A percentile compares a stretch with the other conserved stretches of the same genome.
These are phyloP conservation scores for Pseudogymnoascus sp. DNA, from an alignment of 2,329 filamentous ascomycete genomes.

Conservation along the genomic window DNA sequence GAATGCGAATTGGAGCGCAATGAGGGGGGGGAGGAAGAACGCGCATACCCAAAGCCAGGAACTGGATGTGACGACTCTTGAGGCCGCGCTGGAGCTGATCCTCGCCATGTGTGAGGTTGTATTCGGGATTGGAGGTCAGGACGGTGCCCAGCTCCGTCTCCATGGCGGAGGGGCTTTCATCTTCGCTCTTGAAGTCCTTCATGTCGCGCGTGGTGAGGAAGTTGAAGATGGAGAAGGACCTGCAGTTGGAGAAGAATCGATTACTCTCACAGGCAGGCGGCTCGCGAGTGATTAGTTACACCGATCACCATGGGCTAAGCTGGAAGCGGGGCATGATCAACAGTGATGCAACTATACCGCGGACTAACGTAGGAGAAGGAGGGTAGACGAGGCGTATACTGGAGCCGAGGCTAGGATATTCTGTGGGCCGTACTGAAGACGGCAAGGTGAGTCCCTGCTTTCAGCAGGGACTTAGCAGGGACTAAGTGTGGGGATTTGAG, in stretches of 20 bases:
- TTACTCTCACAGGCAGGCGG: neutral
- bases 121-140: slow-evolving; percentile 27
- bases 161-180: slow-evolving; percentile 11
- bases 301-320: slow-evolving; percentile 4
- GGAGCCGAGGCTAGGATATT: neutral
- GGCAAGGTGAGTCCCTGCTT: neutral
- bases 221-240: neutral
- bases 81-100: slow-evolving; percentile 47
- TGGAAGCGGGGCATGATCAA: slow-evolving; percentile 1
- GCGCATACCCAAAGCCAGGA: slow-evolving; percentile 46
- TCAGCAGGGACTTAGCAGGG: neutral
- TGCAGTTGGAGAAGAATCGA: neutral
- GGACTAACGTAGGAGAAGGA: neutral
- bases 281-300: slow-evolving; percentile 7
- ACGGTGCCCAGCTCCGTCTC: slow-evolving; percentile 10
- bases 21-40: neutral
- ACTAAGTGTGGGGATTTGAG: slow-evolving; percentile 6
- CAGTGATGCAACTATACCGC: slow-evolving; percentile 5
- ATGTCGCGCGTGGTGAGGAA: neutral
- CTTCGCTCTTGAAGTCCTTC: slow-evolving; percentile 11
- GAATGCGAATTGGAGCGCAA: neutral
- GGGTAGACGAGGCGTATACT: neutral
- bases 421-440: neutral
- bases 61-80: slow-evolving; percentile 54
- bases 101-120: slow-evolving; percentile 31